Conservation (phyloP, 306 rosid species). For the Arachis hypogaea region DNA sequence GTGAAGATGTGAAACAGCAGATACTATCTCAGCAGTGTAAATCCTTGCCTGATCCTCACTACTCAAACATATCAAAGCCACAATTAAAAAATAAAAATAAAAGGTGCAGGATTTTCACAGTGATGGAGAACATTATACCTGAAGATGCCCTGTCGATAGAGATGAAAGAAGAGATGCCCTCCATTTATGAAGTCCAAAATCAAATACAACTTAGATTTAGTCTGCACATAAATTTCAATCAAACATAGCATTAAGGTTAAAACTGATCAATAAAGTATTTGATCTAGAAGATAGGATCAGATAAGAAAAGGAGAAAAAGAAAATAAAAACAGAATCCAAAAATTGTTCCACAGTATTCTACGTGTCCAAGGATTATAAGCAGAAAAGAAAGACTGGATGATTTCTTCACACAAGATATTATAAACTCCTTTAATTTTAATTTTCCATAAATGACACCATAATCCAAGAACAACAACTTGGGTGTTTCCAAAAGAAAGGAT, state of each 20-base stretch:
- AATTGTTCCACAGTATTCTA: background rate
- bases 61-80: constrained; percentile 52
- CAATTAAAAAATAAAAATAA: constrained; percentile 40
- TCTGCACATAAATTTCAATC: constrained; percentile 54
- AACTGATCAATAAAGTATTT: background rate
- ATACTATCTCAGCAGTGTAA: constrained; percentile 92
- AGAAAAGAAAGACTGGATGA: background rate
- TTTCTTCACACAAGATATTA: background rate
- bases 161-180: constrained; percentile 91
- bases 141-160: constrained; percentile 89
- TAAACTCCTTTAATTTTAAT: background rate
- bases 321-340: background rate
- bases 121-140: constrained; percentile 49
- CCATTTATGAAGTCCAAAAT: constrained; percentile 92
- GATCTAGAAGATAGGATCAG: background rate
- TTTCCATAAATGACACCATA: too few relatives aligned
- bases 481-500: too few relatives aligned
- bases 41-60: constrained; percentile 98
- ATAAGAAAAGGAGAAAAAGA: too few relatives aligned
- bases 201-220: constrained; percentile 81
- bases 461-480: too few relatives aligned
- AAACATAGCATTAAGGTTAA: constrained; percentile 23
- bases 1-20: constrained; percentile 96
- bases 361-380: background rate
- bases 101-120: constrained; percentile 8